A percentile compares a stretch with the other conserved stretches of the same genome.
Conservation (phyloP, 2,329 filamentous ascomycete genomes). For the Diaporthe citriasiana region DNA sequence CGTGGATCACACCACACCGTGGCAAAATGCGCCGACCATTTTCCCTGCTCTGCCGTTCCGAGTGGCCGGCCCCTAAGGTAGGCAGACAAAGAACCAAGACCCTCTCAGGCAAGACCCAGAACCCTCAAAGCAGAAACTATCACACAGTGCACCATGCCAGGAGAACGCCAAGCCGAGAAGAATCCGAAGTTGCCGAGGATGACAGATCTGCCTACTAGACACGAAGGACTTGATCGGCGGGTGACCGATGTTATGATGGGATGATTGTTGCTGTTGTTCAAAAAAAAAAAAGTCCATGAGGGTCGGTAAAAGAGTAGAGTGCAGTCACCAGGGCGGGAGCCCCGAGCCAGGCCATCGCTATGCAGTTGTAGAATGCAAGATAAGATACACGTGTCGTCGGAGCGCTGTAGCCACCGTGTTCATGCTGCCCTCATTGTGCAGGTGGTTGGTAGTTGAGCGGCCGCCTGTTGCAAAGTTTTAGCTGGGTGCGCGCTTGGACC, state of each 20-base stretch:
- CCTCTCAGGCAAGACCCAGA: constrained; percentile 27
- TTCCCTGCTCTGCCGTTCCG: constrained; percentile 27
- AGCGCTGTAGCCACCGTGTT: constrained; percentile 38
- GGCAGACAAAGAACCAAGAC: constrained; percentile 9
- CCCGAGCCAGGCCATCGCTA: constrained; percentile 45
- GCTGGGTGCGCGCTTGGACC: constrained; percentile 41
- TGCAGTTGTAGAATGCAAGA: constrained; percentile 49
- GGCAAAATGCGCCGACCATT: constrained; percentile 16
- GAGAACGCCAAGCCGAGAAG: constrained; percentile 37
- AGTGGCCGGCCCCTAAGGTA: constrained; percentile 14
- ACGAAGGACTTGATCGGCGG: constrained; percentile 6
- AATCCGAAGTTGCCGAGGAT: constrained; percentile 11
- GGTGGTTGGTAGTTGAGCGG: constrained; percentile 88
- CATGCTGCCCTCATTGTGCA: constrained; percentile 56
- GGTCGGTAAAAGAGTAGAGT: constrained; percentile 18
- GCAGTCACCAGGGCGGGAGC: constrained; percentile 33
- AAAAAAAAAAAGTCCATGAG: constrained; percentile 2
- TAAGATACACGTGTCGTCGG: constrained; percentile 46
- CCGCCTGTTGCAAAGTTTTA: constrained; percentile 66
- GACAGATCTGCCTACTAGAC: constrained; percentile 2
- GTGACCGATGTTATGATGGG: constrained; percentile 13
- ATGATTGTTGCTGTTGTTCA: constrained; percentile 10
- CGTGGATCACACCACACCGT: constrained; percentile 6
- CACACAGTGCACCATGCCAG: constrained; percentile 36
- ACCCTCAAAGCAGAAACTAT: constrained; percentile 27